These are phyloP conservation scores for Corchorus olitorius DNA, from an alignment of 345 rosid genomes.

Conservation along the genomic window DNA sequence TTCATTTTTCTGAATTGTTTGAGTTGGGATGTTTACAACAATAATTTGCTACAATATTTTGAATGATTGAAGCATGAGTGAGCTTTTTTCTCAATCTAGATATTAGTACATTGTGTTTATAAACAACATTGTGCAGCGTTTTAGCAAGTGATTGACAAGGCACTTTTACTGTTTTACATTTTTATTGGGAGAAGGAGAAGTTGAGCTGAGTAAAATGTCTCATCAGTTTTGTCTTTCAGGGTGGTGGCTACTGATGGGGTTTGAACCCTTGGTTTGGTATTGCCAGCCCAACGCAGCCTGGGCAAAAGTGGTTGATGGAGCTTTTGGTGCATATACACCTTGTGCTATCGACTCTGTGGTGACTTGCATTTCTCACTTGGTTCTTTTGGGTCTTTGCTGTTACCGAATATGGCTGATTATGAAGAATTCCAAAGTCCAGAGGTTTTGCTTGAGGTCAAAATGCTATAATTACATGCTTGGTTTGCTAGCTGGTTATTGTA, in stretches of 20 bases:
- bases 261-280: constrained; percentile 70
- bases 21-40: neutral
- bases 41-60: neutral
- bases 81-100: constrained; percentile 10
- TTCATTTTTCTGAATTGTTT: neutral
- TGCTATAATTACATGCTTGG: constrained; percentile 61
- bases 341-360: constrained; percentile 73
- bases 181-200: neutral
- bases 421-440: constrained; percentile 53
- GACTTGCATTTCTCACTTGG: constrained; percentile 64
- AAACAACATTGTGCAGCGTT: neutral
- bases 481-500: constrained; percentile 63
- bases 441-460: constrained; percentile 64
- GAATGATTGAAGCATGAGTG: neutral
- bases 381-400: constrained; percentile 65
- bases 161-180: neutral
- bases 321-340: constrained; percentile 76
- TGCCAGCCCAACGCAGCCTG: constrained; percentile 79
- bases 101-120: constrained; percentile 10
- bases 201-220: constrained; percentile 2
- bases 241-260: constrained; percentile 49
- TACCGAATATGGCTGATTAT: constrained; percentile 72
- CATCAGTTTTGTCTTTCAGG: constrained; percentile 17
- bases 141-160: neutral
- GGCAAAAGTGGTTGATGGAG: constrained; percentile 56